Conservation (phyloP, 768 basidiomycete genomes). For the Hemileccinum impolitum region DNA sequence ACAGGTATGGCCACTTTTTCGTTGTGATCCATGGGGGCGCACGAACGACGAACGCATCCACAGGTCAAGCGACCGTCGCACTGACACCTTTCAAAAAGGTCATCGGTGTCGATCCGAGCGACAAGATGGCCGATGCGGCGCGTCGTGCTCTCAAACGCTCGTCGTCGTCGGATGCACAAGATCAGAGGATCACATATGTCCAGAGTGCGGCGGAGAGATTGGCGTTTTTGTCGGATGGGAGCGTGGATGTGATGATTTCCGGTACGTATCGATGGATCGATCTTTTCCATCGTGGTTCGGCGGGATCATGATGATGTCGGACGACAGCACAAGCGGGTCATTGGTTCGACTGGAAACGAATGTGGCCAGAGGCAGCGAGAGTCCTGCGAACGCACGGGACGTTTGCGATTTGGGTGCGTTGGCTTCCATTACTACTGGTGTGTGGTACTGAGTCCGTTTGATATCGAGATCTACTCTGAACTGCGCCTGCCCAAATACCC, state of each 20-base stretch:
- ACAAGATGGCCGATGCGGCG: conserved; percentile 65
- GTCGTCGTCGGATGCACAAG: neutral
- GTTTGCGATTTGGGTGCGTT: conserved; percentile 75
- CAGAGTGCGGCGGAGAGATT: conserved; percentile 56
- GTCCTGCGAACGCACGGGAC: conserved; percentile 60
- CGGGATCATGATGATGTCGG: too few relatives aligned
- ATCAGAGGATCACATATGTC: conserved; percentile 30
- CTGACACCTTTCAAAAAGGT: conserved; percentile 57
- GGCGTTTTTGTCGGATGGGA: conserved; percentile 43
- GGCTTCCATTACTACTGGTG: too few relatives aligned
- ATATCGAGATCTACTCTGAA: conserved; percentile 73
- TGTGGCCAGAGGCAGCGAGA: conserved; percentile 66
- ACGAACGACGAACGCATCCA: too few relatives aligned
- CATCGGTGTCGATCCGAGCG: conserved; percentile 70
- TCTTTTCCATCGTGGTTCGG: too few relatives aligned
- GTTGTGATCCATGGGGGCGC: too few relatives aligned
- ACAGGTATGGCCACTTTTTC: conserved; percentile 49
- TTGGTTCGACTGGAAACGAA: conserved; percentile 74
- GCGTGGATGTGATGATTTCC: conserved; percentile 66
- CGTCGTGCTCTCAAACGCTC: conserved; percentile 19
- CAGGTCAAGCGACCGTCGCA: conserved; percentile 69
- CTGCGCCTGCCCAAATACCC: conserved; percentile 65
- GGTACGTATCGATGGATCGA: conserved; percentile 38
- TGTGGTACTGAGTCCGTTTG: too few relatives aligned
- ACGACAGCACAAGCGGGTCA: conserved; percentile 68